Base-by-base conservation (phyloP, 305 asterid genomes). In the Solanum hybrid region DNA sequence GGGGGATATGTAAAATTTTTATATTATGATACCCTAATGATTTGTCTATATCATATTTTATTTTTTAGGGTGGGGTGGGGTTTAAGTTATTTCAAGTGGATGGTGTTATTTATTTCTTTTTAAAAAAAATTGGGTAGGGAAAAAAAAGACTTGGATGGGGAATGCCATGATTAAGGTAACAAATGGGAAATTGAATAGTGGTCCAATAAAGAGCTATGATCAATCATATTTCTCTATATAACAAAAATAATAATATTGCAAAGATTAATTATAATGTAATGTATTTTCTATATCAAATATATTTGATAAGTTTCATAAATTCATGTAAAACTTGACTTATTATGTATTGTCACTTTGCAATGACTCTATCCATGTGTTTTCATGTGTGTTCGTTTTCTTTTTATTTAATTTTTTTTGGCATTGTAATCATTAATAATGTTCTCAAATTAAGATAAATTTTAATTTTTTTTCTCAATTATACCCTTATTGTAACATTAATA, bases 141-240 rank as follows among this genome's bases (percentile, higher is more conserved):
- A 79, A 64, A 84, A 32, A 88, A 69, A 66, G 11, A 31, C 31
- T 31, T 31, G 75, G 40, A 84, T 84, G 87, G 92, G 90, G 86
- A 91, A 92, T 89, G 90, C 85, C 88, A 92, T 91, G 87, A 84
- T 51, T 84, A 84, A 51, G 87, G 87, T 84, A 84, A 84, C 87
- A 84, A 76, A 72, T 72, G 84, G 64, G 64, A 72, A 60, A 72
- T 35, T 87, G 89, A 86, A 87, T 31, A 29, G 90, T 88, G 90
- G 90, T 88, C 90, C 90, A 79, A 88, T 60, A 77, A 88, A 56
- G 64, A 60, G 56, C 24, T 14, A 88, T 79, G 86, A 88, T 88
- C 77, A n/a, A 88, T 78, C 89, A 87, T 34, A 37, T 85, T 69
- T 66, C 75, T 66, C 77, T 26, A 85, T 51, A 51, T 35, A 60